These are phyloP conservation scores for Centaurea solstitialis DNA, from an alignment of 129 eudicot genomes.

Conservation along the genomic window DNA sequence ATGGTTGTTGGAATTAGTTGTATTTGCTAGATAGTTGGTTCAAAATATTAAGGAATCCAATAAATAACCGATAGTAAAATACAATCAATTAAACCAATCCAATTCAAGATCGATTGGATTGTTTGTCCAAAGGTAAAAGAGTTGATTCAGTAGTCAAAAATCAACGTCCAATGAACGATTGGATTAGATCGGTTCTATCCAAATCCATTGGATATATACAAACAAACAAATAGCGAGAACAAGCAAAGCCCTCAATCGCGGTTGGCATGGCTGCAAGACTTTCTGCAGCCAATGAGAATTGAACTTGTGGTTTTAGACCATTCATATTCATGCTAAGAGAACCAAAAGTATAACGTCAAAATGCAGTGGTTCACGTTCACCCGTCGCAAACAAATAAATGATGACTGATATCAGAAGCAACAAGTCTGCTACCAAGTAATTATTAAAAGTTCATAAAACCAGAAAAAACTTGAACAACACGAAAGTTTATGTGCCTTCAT, in stretches of 20 bases:
- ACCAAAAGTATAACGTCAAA: slow-evolving; percentile 12
- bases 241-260: background rate
- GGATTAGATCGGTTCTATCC: too few relatives aligned
- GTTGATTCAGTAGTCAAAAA: too few relatives aligned
- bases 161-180: too few relatives aligned
- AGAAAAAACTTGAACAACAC: slow-evolving; percentile 14
- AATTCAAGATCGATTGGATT: too few relatives aligned
- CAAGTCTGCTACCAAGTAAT: slow-evolving; percentile 33
- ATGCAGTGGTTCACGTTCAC: background rate
- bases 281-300: background rate
- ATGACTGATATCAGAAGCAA: slow-evolving; percentile 7
- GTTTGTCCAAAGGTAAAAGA: too few relatives aligned
- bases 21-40: too few relatives aligned
- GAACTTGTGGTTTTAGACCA: background rate
- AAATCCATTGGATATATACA: too few relatives aligned
- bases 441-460: slow-evolving; percentile 27
- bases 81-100: too few relatives aligned
- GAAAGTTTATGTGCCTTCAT: slow-evolving; percentile 23
- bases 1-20: too few relatives aligned
- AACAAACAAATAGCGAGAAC: background rate
- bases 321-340: background rate
- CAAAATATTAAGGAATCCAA: too few relatives aligned
- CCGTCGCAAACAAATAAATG: slow-evolving; percentile 31
- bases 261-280: background rate
- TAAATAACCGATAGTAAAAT: too few relatives aligned